Evolutionary conservation across 345 rosid genomes (phyloP), one percentile per base, ranked within the genome.

Genomic region (Lenwebbia sp.): DNA sequence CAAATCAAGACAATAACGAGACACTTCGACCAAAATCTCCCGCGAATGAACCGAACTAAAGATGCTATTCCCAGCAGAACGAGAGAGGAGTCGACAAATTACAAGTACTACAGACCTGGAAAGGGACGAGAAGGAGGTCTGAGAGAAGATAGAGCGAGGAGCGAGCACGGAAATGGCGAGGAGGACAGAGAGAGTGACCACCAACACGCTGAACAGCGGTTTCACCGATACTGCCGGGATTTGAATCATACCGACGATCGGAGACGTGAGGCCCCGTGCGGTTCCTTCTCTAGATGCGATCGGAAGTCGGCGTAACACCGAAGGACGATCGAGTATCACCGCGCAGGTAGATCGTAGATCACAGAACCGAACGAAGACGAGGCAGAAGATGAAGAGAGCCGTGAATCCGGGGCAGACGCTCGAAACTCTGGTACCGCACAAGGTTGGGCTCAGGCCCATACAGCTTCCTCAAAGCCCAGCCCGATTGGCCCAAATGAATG

Each of bases 151-250:
- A 19, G 93, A 87, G 33, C 90, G 87, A 56, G 95, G 96, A 85
- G 93, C 91, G 84, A 97, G 92, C 53, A 92, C 83, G 89, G 93
- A 84, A 52, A 91, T 86, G 83, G 93, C 93, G 87, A 95, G 91
- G 83, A 95, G 88, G 62, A 96, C 90, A n/a, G 96, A 95, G 85
- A 96, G 88, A 7, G 89, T 87, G 86, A 88, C 89, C 84, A 96
- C 86, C 85, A 94, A 85, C 55, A 90, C 87, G 84, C 60, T 26
- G 91, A 93, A 93, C 86, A 94, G 58, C 54, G 98, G 97, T 87
- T 94, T 95, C 88, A 95, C 96, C 30, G 95, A 87, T 21, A 90
- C 86, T 58, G 84, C 87, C 86, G 90, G 88, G 95, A 94, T 94
- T 90, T 92, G 86, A 91, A 85, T 81, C 86, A 87, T 87, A 22